phyloP scores from a whole-genome alignment of 2,329 filamentous ascomycete genomes.

The Monosporascus sp. region DNA sequence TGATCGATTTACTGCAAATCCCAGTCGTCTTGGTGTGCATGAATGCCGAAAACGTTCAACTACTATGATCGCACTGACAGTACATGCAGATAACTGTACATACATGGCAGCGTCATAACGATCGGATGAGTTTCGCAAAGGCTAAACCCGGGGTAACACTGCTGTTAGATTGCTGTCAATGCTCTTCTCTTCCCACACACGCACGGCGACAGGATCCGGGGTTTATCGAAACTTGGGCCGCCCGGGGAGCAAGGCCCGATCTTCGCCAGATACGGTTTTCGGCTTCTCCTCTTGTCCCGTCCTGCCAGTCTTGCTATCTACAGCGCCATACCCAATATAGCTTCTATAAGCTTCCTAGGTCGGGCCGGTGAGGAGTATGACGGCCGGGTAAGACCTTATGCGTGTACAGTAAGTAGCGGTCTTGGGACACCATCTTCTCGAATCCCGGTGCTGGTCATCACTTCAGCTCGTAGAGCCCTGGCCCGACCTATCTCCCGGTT shows the following conservation, averaged over 20 bases:
- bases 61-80: not conserved
- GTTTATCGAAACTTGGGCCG: not conserved
- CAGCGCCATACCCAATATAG: not conserved
- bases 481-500: not conserved
- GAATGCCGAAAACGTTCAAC: not conserved
- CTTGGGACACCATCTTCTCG: too few species aligned
- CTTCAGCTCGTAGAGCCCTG: too few species aligned
- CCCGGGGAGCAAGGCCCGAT: not conserved
- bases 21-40: not conserved
- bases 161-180: not conserved
- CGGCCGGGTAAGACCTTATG: too few species aligned
- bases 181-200: not conserved
- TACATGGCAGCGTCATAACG: not conserved
- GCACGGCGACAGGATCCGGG: not conserved
- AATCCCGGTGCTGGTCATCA: too few species aligned
- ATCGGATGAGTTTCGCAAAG: not conserved
- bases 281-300: not conserved
- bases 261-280: not conserved
- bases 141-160: not conserved
- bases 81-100: not conserved
- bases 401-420: too few species aligned
- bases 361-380: not conserved
- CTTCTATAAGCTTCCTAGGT: not conserved
- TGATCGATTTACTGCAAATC: not conserved
- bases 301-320: conserved; percentile 4